Evolutionary conservation across 768 basidiomycete genomes (phyloP), one percentile per base, ranked within the genome.

Genomic region (Pisolithus sp.): DNA sequence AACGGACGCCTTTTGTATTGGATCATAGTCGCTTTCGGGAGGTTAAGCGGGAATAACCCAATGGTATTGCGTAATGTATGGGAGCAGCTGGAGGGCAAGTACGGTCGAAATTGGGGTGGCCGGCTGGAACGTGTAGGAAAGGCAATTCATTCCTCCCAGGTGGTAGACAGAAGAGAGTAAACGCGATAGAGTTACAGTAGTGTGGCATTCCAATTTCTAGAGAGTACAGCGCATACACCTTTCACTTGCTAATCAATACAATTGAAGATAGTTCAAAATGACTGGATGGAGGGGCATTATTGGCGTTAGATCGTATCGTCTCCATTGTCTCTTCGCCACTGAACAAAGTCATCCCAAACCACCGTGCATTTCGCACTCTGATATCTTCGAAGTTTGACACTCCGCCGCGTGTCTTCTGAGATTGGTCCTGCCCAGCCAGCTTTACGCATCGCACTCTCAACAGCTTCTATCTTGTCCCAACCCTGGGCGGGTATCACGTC

Each of bases 401-500:
- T 83, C 58, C 87, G 75, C 45, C 91, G 76, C 46, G 92, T 68
- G 59, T 88, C 88, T 65, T 95, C 93, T 0, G 84, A 88, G 60
- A 94, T 88, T 46, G 68, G 68, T 1, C 89, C 91, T 51, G 67
- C 79, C 86, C 87, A 98, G 3, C 93, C 96, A 4, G 94, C 90
- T 70, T 99, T 99, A 56, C 82, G 80, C 57, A 98, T 92, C 26
- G 93, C 92, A 59, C 85, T 92, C 59, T 94, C 85, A 37, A 99
- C 71, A 7, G 95, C 86, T 67, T 96, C 89, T 52, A 86, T 73
- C 77, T 87, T 88, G 55, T 84, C 81, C 96, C 96, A 99, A 7
- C 91, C 93, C 68, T 98, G 95, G 36, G 92, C 90, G 0, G 85
- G 80, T 40, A 90, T 86, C 53, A 99, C 88, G 50, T 97, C 85